A percentile compares a stretch with the other conserved stretches of the same genome.
These are phyloP conservation scores for Asterophora lycoperdoides DNA, from an alignment of 768 basidiomycete species.

Conservation along the genomic window DNA sequence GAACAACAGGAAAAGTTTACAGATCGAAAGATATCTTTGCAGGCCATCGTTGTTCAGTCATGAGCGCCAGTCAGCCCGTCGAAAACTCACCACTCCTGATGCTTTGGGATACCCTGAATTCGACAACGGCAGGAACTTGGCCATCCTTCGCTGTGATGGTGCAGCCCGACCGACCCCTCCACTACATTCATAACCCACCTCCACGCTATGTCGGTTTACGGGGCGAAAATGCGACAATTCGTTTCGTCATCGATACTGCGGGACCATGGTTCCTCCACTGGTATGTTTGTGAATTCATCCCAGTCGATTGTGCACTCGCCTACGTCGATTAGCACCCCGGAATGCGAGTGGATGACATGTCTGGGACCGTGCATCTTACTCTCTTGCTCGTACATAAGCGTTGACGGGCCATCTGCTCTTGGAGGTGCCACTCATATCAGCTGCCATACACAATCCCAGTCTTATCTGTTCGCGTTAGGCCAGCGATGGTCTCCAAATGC, in stretches of 20 bases:
- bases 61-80: conserved; percentile 41
- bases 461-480: background rate
- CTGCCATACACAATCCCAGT: too few relatives aligned
- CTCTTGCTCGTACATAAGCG: too few relatives aligned
- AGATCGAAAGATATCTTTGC: conserved; percentile 42
- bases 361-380: background rate
- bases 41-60: conserved; percentile 27
- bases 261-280: conserved; percentile 40
- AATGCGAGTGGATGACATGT: conserved; percentile 18
- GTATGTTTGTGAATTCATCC: conserved; percentile 35
- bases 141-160: conserved; percentile 47
- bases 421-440: too few relatives aligned
- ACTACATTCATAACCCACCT: conserved; percentile 28
- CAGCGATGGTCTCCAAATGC: background rate
- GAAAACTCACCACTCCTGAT: conserved; percentile 38
- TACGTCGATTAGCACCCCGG: conserved; percentile 36
- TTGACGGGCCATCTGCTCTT: too few relatives aligned
- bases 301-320: conserved; percentile 17
- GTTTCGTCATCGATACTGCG: conserved; percentile 55
- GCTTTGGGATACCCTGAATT: conserved; percentile 21
- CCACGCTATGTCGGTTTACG: conserved; percentile 28
- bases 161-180: conserved; percentile 41
- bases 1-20: too few relatives aligned
- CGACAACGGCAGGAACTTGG: conserved; percentile 39
- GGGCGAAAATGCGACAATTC: conserved; percentile 37